Evolutionary conservation across 1,139 yeast species (phyloP), one percentile per base, ranked within the genome.

Genomic region (Geotrichum citri-aurantii): DNA sequence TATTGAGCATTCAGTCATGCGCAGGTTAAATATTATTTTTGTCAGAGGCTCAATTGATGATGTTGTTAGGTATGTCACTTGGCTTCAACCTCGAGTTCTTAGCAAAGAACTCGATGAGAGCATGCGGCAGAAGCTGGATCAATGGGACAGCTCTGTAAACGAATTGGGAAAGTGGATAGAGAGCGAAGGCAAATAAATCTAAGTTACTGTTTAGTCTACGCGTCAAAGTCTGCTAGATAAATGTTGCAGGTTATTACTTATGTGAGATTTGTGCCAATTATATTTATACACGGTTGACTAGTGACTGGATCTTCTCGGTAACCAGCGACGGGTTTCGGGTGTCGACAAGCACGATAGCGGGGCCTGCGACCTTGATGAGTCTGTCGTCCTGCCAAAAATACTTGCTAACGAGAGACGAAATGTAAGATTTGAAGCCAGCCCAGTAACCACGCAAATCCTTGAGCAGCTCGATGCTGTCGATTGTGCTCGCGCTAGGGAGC

Each of bases 71-170:
- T 75, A 85, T 12, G 88, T 93, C 63, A 84, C 89, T 24, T 93
- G 99, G 98, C 85, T 92, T 63, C 98, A 93, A 76, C 98, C 99
- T 59, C 81, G 98, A 69, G 89, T 91, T 59, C 85, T 93, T 79
- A 89, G 89, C 69, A 80, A 79, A 66, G 82, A 81, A 54, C 98
- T 93, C 77, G 88, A 92, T 61, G 81, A 79, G 59, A 80, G 81
- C 59, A 90, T 93, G 86, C 83, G 83, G 66, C 79, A 80, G 61
- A 87, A 89, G 68, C 80, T 93, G 69, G 79, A 79, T 42, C 80
- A 78, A 57, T 93, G 99, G 99, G 86, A 88, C 67, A 73, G 73
- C 58, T 85, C 84, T 66, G 97, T 92, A 47, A 80, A 81, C 54
- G 77, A 78, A 52, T 79, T 93, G 65, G 86, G 88, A 54, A 71